Conservation (phyloP, 768 basidiomycete species). For the Macrolepiota albuminosa region DNA sequence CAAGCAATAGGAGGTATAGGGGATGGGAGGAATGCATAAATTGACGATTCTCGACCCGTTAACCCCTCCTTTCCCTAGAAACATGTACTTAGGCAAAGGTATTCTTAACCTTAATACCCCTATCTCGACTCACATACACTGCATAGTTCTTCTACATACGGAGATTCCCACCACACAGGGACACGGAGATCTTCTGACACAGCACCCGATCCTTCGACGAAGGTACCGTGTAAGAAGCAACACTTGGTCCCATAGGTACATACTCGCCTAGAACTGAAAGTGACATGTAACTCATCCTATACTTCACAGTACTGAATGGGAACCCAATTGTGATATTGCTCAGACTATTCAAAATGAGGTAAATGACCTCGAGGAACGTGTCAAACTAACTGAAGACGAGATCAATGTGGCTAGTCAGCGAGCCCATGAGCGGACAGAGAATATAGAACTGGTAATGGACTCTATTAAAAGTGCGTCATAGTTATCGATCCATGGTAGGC, state of each 20-base stretch:
- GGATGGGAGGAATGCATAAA: background rate
- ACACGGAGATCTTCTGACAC: background rate
- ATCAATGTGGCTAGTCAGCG: background rate
- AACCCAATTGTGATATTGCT: background rate
- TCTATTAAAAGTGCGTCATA: background rate
- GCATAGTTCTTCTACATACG: background rate
- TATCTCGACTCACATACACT: background rate
- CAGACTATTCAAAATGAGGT: background rate
- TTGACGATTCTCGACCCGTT: background rate
- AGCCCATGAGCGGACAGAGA: background rate
- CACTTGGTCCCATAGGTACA: background rate
- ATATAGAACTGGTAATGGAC: background rate
- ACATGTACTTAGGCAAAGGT: background rate
- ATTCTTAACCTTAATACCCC: background rate
- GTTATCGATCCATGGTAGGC: too few relatives aligned
- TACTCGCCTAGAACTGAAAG: background rate
- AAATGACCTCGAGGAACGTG: background rate
- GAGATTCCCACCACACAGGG: background rate
- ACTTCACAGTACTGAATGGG: background rate
- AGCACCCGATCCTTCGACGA: background rate
- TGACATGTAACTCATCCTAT: background rate
- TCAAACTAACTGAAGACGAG: background rate
- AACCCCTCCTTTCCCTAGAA: too few relatives aligned
- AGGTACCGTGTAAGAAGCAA: background rate
- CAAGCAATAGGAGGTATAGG: background rate